These are phyloP conservation scores for Aschersonia sp. DNA, from an alignment of 2,329 filamentous ascomycete genomes.

Conservation along the genomic window DNA sequence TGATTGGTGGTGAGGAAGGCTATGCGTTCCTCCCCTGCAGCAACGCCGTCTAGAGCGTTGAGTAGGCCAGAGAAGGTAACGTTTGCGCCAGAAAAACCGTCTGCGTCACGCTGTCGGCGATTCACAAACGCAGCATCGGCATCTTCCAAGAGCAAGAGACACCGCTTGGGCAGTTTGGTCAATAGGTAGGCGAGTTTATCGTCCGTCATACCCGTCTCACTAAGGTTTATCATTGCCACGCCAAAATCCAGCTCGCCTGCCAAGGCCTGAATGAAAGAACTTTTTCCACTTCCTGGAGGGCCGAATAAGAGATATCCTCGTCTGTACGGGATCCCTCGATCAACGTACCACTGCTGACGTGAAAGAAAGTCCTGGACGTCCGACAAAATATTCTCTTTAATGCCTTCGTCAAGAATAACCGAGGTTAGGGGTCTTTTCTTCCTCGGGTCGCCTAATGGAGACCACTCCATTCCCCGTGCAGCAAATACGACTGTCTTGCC, in stretches of 20 bases:
- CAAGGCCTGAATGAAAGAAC: conserved; percentile 88
- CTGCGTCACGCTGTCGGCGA: conserved; percentile 58
- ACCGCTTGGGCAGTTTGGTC: conserved; percentile 71
- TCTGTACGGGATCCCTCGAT: conserved; percentile 87
- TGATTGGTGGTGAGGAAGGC: conserved; percentile 94
- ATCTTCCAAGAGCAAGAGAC: conserved; percentile 74
- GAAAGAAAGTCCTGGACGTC: conserved; percentile 74
- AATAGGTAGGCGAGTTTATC: conserved; percentile 77
- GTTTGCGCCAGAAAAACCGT: conserved; percentile 76
- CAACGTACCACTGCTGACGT: conserved; percentile 76
- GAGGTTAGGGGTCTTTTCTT: conserved; percentile 79
- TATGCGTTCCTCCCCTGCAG: conserved; percentile 85
- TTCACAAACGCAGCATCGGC: conserved; percentile 85
- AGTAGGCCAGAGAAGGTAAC: conserved; percentile 90
- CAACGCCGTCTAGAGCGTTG: conserved; percentile 80
- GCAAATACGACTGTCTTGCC: conserved; percentile 91
- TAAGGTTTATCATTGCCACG: conserved; percentile 84
- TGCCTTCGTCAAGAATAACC: conserved; percentile 70
- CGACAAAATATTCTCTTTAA: conserved; percentile 66
- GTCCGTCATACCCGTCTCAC: conserved; percentile 79
- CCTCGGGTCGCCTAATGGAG: conserved; percentile 67
- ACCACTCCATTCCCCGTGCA: conserved; percentile 73
- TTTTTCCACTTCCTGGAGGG: conserved; percentile 84
- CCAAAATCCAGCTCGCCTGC: conserved; percentile 87
- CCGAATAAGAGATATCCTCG: conserved; percentile 82